phyloP scores from a whole-genome alignment of 2,329 filamentous ascomycete genomes.

The Mycocentrospora acerina region DNA sequence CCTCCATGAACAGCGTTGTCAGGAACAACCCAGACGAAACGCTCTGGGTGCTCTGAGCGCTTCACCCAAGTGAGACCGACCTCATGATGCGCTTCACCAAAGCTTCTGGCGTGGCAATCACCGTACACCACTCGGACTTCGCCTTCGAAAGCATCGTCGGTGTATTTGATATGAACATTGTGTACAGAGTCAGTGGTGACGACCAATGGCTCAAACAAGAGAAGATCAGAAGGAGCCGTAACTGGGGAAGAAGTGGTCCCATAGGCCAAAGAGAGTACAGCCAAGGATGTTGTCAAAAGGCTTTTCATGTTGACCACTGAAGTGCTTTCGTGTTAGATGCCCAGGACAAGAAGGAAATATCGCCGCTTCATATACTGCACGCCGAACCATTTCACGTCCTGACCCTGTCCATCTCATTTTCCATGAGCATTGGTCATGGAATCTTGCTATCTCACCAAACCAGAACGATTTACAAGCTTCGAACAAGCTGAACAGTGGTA shows the following conservation, averaged over 20 bases:
- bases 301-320: constrained; percentile 25
- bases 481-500: constrained; percentile 5
- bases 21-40: constrained; percentile 53
- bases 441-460: constrained; percentile 13
- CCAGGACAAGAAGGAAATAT: constrained; percentile 1
- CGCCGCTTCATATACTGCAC: constrained; percentile 17
- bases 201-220: constrained; percentile 36
- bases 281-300: constrained; percentile 27
- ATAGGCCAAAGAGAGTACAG: constrained; percentile 28
- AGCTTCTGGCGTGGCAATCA: constrained; percentile 41
- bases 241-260: constrained; percentile 20
- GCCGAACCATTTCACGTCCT: neutral
- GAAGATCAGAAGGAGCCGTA: constrained; percentile 20
- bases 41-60: constrained; percentile 43
- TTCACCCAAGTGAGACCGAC: constrained; percentile 42
- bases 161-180: constrained; percentile 52
- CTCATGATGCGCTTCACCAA: constrained; percentile 46
- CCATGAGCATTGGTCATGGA: constrained; percentile 19
- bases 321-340: constrained; percentile 3
- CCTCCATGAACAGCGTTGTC: constrained; percentile 41
- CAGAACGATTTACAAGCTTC: neutral
- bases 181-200: constrained; percentile 48
- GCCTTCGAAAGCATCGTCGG: constrained; percentile 44
- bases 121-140: constrained; percentile 50
- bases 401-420: constrained; percentile 3